These are phyloP conservation scores for Phylloporus rhodoxanthus DNA, from an alignment of 768 basidiomycete genomes.

Conservation along the genomic window DNA sequence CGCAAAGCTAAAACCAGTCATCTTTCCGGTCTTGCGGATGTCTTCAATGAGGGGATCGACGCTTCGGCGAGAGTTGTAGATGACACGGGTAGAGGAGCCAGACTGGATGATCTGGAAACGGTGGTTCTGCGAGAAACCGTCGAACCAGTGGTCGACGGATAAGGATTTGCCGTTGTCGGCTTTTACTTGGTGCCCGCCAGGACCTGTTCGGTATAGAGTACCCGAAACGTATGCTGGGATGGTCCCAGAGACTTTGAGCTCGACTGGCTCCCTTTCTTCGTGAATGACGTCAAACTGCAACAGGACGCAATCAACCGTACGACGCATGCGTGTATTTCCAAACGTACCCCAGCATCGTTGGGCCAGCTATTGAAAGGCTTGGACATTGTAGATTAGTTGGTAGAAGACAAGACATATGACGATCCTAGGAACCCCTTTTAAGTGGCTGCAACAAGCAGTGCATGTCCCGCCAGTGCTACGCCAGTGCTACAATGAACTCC, in stretches of 20 bases:
- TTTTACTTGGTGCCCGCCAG: slow-evolving; percentile 30
- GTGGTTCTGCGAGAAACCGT: slow-evolving; percentile 37
- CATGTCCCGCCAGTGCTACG: no score
- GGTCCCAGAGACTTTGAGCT: slow-evolving; percentile 23
- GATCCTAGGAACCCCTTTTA: neutral
- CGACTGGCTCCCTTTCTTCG: slow-evolving; percentile 25
- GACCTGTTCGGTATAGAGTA: slow-evolving; percentile 36
- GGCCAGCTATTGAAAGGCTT: slow-evolving; percentile 29
- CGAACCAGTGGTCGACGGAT: slow-evolving; percentile 37
- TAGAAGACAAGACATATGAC: neutral
- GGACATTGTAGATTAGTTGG: slow-evolving; percentile 6
- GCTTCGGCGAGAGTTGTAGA: slow-evolving; percentile 32
- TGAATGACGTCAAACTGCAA: slow-evolving; percentile 25
- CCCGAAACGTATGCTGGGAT: slow-evolving; percentile 35
- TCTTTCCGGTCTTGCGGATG: slow-evolving; percentile 22
- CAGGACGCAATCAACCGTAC: neutral
- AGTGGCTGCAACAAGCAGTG: no score
- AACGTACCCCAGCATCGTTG: slow-evolving; percentile 25
- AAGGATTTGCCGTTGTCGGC: slow-evolving; percentile 15
- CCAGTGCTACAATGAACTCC: no score
- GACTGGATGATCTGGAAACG: slow-evolving; percentile 34
- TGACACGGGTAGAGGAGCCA: slow-evolving; percentile 20
- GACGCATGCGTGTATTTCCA: neutral
- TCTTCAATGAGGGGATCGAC: slow-evolving; percentile 26
- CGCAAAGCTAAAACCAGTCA: slow-evolving; percentile 18